Base-by-base conservation (phyloP, 139 green algal genomes). In the Gonium pectorale region DNA sequence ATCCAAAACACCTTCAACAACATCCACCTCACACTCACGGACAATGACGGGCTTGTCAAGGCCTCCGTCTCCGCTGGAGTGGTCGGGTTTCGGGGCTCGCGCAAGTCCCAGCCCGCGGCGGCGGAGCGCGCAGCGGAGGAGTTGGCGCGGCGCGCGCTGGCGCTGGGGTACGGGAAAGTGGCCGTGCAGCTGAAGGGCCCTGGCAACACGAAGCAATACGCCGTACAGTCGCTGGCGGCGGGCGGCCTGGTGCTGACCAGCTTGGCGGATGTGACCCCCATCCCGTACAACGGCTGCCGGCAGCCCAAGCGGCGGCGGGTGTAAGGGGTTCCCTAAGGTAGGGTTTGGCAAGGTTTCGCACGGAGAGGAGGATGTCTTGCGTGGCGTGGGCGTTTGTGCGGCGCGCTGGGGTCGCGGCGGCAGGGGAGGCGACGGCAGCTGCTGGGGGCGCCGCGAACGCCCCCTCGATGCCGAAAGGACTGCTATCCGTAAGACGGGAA, bases 1-100 rank as follows among this genome's bases (percentile, higher is more conserved):
- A 86, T 94, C 54, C 85, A 84, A 54, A 91, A 90, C 87, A 89
- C 85, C 17, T 71, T 88, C n/a, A 94, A 92, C 86, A 94, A 94
- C 86, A 89, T 90, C 33, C 83, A 89, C 62, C 41, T 92, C 15
- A 81, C 87, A 2, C 80, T 94, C 5, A 92, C 89, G 8, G 87
- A 92, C 51, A 41, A 35, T 15, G 44, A 83, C 24, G 85, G 89
- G 38, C 49, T 64, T 7, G 80, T 94, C 21, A 86, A 91, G 49
- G 68, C 87, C 0, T 89, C 63, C 73, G 80, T 56, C 0, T 91
- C 87, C 5, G 86, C 85, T 8, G 91, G 89, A 27, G 73, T 71
- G 2, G 83, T 91, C 21, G 89, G 91, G 9, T 92, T 90, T 82
- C 83, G 83, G 26, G 92, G 92, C 46, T 43, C 83, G 9, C 63